A percentile compares a stretch with the other conserved stretches of the same genome.
phyloP scores from a whole-genome alignment of 1,139 yeast genomes.

The Cylindricascospora bacillispora region DNA sequence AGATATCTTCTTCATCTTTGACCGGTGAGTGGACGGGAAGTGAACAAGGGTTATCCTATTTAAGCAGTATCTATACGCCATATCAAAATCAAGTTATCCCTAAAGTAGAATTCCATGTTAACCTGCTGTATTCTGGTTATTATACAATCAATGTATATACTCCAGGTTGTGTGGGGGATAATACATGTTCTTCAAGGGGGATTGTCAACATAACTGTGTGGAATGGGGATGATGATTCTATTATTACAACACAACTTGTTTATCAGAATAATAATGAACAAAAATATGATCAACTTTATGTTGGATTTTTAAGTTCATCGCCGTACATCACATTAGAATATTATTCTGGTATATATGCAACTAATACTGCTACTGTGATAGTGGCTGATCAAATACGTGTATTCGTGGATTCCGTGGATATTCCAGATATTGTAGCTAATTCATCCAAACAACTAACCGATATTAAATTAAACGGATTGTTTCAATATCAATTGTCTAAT shows the following conservation, averaged over 20 bases:
- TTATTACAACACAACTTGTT: slow-evolving; percentile 32
- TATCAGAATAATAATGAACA: slow-evolving; percentile 71
- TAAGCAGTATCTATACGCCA: slow-evolving; percentile 20
- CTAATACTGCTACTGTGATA: slow-evolving; percentile 28
- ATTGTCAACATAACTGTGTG: slow-evolving; percentile 63
- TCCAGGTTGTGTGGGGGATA: slow-evolving; percentile 71
- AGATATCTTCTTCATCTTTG: slow-evolving; percentile 21
- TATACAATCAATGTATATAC: slow-evolving; percentile 65
- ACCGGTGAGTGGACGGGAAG: slow-evolving; percentile 25
- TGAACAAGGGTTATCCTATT: slow-evolving; percentile 24
- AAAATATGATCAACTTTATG: slow-evolving; percentile 67
- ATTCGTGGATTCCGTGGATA: slow-evolving; percentile 40
- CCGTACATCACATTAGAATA: slow-evolving; percentile 41
- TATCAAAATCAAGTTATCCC: slow-evolving; percentile 23
- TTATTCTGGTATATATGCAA: slow-evolving; percentile 26
- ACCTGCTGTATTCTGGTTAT: slow-evolving; percentile 59
- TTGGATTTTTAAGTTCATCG: slow-evolving; percentile 53
- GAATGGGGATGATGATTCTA: slow-evolving; percentile 29
- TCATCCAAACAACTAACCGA: slow-evolving; percentile 11
- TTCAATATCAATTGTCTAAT: slow-evolving; percentile 68
- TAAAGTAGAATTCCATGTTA: slow-evolving; percentile 50
- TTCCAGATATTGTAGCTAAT: slow-evolving; percentile 27
- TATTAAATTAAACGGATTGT: slow-evolving; percentile 50
- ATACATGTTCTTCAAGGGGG: slow-evolving; percentile 60
- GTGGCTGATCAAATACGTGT: slow-evolving; percentile 67